Evolutionary conservation across 345 rosid genomes (phyloP).

Genomic region (Eucalyptus curtisii): DNA sequence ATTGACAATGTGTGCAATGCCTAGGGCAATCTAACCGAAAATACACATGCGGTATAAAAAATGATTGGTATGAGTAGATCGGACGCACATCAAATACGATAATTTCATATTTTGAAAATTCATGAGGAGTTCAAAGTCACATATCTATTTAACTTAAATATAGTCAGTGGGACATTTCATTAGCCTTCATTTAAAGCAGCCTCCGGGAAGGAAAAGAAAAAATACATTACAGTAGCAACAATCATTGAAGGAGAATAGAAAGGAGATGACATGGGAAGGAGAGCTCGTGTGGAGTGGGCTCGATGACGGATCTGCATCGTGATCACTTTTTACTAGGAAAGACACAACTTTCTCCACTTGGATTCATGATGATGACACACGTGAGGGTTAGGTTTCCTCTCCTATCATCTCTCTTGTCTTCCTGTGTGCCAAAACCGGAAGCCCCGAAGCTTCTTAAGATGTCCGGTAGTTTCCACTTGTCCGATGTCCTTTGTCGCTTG

Average conservation of each 20-base stretch:
- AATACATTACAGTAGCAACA: rapidly evolving
- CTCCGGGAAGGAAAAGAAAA: neutral
- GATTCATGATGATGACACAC: rapidly evolving
- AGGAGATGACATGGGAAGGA: neutral
- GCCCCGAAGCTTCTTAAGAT: neutral
- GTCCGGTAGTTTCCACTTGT: neutral
- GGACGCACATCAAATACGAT: neutral
- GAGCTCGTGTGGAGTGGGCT: neutral
- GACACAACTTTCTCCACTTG: neutral
- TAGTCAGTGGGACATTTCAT: neutral
- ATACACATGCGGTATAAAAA: neutral
- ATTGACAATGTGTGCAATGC: neutral
- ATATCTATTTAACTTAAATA: too few species aligned
- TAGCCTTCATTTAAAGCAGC: neutral
- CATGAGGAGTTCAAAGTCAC: neutral
- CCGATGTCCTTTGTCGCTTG: neutral
- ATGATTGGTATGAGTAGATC: neutral
- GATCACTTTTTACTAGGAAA: neutral
- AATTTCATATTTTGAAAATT: neutral
- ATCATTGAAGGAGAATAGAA: neutral
- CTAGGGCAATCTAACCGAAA: neutral
- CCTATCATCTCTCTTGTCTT: neutral
- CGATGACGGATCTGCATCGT: neutral
- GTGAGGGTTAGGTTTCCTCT: neutral
- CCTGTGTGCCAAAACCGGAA: neutral